These are phyloP conservation scores for Pleurotus tuber-regium DNA, from an alignment of 768 basidiomycete genomes.

Conservation along the genomic window DNA sequence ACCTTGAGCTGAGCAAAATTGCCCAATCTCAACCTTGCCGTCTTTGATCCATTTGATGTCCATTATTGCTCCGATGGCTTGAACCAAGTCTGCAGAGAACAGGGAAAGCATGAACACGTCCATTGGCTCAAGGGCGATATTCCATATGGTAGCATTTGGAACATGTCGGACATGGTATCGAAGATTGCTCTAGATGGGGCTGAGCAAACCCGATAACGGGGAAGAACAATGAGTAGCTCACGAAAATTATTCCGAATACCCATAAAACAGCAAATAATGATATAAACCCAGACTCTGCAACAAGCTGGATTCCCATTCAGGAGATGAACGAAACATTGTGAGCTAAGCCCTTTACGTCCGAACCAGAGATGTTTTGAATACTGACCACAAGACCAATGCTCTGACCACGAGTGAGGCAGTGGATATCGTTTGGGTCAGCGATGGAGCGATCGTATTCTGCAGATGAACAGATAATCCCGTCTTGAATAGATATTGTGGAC, in stretches of 20 bases:
- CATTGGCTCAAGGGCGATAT: not conserved
- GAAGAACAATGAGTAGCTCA: not conserved
- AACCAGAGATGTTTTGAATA: too few species aligned
- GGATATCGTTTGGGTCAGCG: not conserved
- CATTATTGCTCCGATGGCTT: constrained; percentile 1
- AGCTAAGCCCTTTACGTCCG: too few species aligned
- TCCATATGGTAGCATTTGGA: not conserved
- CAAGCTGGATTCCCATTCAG: not conserved
- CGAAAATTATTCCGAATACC: constrained; percentile 8
- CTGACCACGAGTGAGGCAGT: constrained; percentile 10
- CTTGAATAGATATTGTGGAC: not conserved
- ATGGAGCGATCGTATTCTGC: not conserved
- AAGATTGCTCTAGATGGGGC: not conserved
- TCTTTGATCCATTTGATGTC: constrained; percentile 9
- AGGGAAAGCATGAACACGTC: constrained; percentile 8
- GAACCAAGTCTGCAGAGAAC: constrained; percentile 8
- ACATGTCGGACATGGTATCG: not conserved
- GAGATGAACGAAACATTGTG: not conserved
- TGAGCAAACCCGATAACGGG: not conserved
- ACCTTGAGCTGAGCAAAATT: constrained; percentile 11
- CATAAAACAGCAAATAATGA: constrained; percentile 4
- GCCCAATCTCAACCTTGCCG: constrained; percentile 5
- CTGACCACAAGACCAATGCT: constrained; percentile 9
- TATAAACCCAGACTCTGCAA: not conserved
- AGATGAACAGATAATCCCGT: not conserved